Evolutionary conservation across 2,329 filamentous ascomycete genomes (phyloP).

Genomic region (Ophiosphaerella herpotricha): DNA sequence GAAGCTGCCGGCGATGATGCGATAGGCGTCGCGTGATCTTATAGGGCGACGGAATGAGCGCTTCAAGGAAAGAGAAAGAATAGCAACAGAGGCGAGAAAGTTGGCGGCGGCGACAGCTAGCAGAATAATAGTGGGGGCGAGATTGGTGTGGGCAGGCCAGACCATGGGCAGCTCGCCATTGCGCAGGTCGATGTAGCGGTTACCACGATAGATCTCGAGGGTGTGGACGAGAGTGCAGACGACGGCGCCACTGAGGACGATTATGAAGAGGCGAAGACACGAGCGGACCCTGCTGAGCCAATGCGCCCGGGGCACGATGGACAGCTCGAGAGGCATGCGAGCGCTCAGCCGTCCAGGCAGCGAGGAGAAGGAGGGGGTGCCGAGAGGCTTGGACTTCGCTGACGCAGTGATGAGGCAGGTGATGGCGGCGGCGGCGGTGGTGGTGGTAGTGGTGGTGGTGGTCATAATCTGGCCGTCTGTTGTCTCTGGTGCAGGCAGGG

Average conservation of each 20-base stretch:
- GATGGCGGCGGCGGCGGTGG: slow-evolving; percentile 4
- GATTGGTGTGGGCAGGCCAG: slow-evolving; percentile 45
- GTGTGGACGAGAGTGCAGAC: slow-evolving; percentile 44
- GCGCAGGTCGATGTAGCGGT: slow-evolving; percentile 42
- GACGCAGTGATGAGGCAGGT: slow-evolving; percentile 15
- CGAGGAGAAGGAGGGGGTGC: slow-evolving; percentile 17
- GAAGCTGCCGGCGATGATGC: slow-evolving; percentile 40
- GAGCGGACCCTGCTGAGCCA: slow-evolving; percentile 44
- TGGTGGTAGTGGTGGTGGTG: slow-evolving; percentile 14
- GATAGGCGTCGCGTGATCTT: slow-evolving; percentile 41
- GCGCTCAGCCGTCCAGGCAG: slow-evolving; percentile 26
- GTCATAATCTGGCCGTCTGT: slow-evolving; percentile 18
- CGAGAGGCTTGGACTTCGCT: slow-evolving; percentile 16
- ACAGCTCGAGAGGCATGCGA: slow-evolving; percentile 36
- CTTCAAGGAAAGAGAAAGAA: slow-evolving; percentile 38
- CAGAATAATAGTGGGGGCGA: slow-evolving; percentile 43
- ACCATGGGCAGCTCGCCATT: slow-evolving; percentile 45
- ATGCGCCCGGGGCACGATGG: slow-evolving; percentile 33
- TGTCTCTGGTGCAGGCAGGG: slow-evolving; percentile 8
- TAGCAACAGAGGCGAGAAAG: slow-evolving; percentile 41
- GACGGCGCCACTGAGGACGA: slow-evolving; percentile 44
- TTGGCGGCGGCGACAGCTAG: slow-evolving; percentile 39
- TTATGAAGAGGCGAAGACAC: slow-evolving; percentile 43
- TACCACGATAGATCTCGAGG: slow-evolving; percentile 41
- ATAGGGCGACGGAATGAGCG: slow-evolving; percentile 41